phyloP scores from a whole-genome alignment of 306 rosid species.

The Arachis stenosperma region DNA sequence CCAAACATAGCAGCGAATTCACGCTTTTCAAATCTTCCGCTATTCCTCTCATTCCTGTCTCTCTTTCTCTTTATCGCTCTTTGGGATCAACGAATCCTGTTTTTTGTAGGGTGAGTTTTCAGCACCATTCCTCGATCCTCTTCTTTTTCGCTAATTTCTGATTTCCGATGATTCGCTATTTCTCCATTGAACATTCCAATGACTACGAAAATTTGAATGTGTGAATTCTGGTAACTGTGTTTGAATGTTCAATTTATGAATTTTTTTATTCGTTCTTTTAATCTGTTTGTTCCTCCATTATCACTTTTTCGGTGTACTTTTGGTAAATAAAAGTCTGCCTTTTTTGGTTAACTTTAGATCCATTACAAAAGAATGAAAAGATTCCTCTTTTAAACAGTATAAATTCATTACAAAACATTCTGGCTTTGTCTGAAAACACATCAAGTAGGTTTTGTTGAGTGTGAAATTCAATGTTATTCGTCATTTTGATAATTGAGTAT shows the following conservation, averaged over 20 bases:
- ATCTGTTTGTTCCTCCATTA: not conserved
- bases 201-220: not conserved
- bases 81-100: not conserved
- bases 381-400: not conserved
- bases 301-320: not conserved
- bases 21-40: not conserved
- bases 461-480: slow-evolving; percentile 17
- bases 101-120: not conserved
- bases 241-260: not conserved
- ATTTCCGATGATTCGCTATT: not conserved
- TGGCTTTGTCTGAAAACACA: not conserved
- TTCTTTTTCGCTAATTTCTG: not conserved
- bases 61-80: not conserved
- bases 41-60: not conserved
- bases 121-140: not conserved
- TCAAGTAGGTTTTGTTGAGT: slow-evolving; percentile 3
- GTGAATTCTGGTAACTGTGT: no score
- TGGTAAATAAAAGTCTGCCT: not conserved
- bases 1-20: not conserved
- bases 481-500: slow-evolving; percentile 2
- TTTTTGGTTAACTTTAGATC: not conserved
- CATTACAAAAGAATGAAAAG: slow-evolving; percentile 5
- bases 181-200: not conserved
- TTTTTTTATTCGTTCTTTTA: slow-evolving; percentile 9
- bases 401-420: not conserved